Evolutionary conservation across 2,329 filamentous ascomycete genomes (phyloP).

Genomic region (Coniochaeta pulveracea): DNA sequence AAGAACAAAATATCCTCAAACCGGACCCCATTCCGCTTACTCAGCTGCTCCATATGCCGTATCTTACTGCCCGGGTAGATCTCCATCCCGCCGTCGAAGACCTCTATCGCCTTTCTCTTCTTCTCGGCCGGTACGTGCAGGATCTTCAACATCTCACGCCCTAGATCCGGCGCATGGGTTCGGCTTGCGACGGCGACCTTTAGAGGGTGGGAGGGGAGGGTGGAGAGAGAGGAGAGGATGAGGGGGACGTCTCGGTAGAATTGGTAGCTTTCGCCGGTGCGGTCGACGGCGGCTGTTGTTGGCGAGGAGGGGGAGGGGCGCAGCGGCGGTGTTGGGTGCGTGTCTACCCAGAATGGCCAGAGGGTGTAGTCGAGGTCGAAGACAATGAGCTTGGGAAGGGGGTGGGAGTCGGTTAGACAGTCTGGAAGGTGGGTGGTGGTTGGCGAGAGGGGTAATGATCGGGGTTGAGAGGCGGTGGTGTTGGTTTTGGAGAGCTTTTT

Average conservation of each 20-base stretch:
- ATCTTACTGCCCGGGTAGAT: conserved; percentile 73
- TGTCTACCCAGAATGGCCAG: conserved; percentile 99
- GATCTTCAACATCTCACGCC: conserved; percentile 66
- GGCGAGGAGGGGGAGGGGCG: conserved; percentile 27
- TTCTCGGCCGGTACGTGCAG: conserved; percentile 44
- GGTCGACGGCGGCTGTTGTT: conserved; percentile 34
- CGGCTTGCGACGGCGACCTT: conserved; percentile 67
- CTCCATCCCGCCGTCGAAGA: conserved; percentile 50
- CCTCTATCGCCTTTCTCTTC: conserved; percentile 37
- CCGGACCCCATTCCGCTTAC: conserved; percentile 56
- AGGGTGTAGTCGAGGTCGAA: conserved; percentile 97
- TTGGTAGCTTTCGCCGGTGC: conserved; percentile 52
- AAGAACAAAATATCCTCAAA: conserved; percentile 92
- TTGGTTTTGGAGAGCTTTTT: conserved; percentile 10
- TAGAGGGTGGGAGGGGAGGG: conserved; percentile 24
- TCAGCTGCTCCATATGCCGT: conserved; percentile 69
- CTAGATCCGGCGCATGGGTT: conserved; percentile 69
- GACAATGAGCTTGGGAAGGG: conserved; percentile 72
- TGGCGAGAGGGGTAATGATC: conserved; percentile 15
- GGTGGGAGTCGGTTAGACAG: conserved; percentile 43
- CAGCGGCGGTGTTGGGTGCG: conserved; percentile 70
- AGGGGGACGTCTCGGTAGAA: conserved; percentile 62
- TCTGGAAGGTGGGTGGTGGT: conserved; percentile 18
- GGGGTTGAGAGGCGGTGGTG: conserved; percentile 7
- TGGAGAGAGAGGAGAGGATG: conserved; percentile 49